Evolutionary conservation across 805 yeast species (phyloP).

Genomic region (Clavispora santaluciae): DNA sequence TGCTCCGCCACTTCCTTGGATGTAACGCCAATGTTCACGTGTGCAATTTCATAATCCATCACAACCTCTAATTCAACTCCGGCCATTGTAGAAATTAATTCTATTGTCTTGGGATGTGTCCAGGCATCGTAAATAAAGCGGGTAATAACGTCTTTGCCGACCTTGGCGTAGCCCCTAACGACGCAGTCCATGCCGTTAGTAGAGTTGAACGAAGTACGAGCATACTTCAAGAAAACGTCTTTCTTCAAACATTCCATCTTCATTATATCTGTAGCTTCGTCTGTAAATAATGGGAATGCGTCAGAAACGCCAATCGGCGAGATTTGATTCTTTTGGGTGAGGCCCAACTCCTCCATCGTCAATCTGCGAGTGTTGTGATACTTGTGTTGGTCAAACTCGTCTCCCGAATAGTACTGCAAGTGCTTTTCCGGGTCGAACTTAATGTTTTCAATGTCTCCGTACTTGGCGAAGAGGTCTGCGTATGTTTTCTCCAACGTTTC

Average conservation of each 20-base stretch:
- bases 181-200: conserved; percentile 47
- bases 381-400: conserved; percentile 30
- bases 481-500: conserved; percentile 9
- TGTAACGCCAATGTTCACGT: conserved; percentile 46
- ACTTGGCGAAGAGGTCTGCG: conserved; percentile 4
- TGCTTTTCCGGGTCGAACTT: conserved; percentile 36
- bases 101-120: conserved; percentile 54
- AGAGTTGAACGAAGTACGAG: conserved; percentile 38
- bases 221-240: conserved; percentile 42
- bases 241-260: conserved; percentile 48
- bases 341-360: conserved; percentile 48
- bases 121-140: conserved; percentile 55
- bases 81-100: conserved; percentile 52
- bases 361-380: conserved; percentile 32
- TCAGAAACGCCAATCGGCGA: conserved; percentile 53
- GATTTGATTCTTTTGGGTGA: conserved; percentile 42
- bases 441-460: conserved; percentile 6
- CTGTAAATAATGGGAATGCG: conserved; percentile 58
- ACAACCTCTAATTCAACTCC: conserved; percentile 50
- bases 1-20: conserved; percentile 29
- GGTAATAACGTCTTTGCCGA: conserved; percentile 24
- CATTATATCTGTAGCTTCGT: conserved; percentile 57
- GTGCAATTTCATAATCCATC: conserved; percentile 58
- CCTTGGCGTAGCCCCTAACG: conserved; percentile 47
- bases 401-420: conserved; percentile 23